Evolutionary conservation across 805 yeast genomes (phyloP), one percentile per base, ranked within the genome.

Genomic region (Isabelozyma rhagii): DNA sequence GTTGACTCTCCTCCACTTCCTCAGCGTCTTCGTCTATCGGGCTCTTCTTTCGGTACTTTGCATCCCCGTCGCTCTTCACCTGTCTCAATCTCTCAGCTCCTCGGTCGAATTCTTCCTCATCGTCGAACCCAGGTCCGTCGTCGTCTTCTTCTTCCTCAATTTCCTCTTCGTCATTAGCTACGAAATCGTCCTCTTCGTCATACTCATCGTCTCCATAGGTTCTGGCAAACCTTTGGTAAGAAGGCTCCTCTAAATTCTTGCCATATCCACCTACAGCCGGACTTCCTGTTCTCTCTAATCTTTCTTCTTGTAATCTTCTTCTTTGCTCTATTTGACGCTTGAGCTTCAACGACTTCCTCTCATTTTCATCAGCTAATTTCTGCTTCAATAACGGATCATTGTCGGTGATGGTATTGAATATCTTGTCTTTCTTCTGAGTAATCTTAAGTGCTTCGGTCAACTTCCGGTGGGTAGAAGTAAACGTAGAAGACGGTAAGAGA

Each of bases 401-500:
- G 4, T 79, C 77, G 14, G 83, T 79, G 40, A 80, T 72, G 1
- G 83, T 75, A 56, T 77, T 78, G 57, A 80, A 75, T 56, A 79
- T 79, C 55, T 75, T 71, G 52, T 74, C 80, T 54, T 72, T 68
- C 56, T 66, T 71, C 63, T 79, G 77, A 47, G 74, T 75, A 45
- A 70, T 71, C 52, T 79, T 77, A 41, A 87, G 82, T 2, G 90
- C 89, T 53, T 80, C 79, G 2, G 97, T 89, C 55, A 94, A 77
- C 61, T 84, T 82, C 57, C 81, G 78, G 66, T 93, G 98, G 3
- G 96, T 86, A 47, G 81, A 80, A 1, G 97, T 89, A 43, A 81
- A 78, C n/a, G 96, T 89, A 0, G 97, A 90, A 0, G 97, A 84
- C 14, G 99, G 99, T 46, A 91, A 81, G 49, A 94, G 81, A 64